phyloP scores from a whole-genome alignment of 2,329 filamentous ascomycete species.

The Calonectria honghensis region DNA sequence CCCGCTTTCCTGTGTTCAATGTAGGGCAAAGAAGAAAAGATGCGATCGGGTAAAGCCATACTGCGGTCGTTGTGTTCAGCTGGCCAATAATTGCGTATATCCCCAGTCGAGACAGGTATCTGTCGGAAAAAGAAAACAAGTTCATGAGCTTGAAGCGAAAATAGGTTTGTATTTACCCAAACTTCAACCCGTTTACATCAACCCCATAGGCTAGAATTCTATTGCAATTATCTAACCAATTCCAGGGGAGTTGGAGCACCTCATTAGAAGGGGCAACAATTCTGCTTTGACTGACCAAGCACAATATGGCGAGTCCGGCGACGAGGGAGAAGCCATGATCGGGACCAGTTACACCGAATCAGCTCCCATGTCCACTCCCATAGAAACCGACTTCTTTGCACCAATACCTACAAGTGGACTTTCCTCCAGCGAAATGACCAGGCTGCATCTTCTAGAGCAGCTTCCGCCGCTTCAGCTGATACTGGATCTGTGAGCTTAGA shows the following conservation, averaged over 20 bases:
- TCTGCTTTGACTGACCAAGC: not conserved
- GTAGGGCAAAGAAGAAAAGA: conserved; percentile 10
- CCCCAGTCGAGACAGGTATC: conserved; percentile 3
- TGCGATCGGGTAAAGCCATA: conserved; percentile 1
- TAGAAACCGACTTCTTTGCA: not conserved
- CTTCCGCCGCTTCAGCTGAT: conserved; percentile 7
- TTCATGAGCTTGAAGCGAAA: conserved; percentile 17
- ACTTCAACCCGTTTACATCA: too few species aligned
- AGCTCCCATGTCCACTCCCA: not conserved
- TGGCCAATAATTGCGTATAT: not conserved
- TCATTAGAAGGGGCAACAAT: not conserved
- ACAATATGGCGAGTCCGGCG: not conserved
- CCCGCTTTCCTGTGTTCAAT: conserved; percentile 3
- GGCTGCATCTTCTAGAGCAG: conserved; percentile 19
- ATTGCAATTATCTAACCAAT: not conserved
- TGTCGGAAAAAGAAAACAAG: conserved; percentile 13
- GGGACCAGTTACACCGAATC: not conserved
- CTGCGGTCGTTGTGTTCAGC: not conserved
- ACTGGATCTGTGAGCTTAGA: conserved; percentile 11
- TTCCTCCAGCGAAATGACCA: not conserved
- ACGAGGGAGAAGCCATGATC: not conserved
- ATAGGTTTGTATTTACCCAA: not conserved
- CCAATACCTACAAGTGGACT: not conserved
- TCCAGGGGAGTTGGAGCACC: conserved; percentile 9
- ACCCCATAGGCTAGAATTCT: too few species aligned